Percentiles rank a stretch among this genome's conserved stretches.
These are phyloP conservation scores for Ganoderma lucidum DNA, from an alignment of 1,284 basidiomycete genomes.

Conservation along the genomic window DNA sequence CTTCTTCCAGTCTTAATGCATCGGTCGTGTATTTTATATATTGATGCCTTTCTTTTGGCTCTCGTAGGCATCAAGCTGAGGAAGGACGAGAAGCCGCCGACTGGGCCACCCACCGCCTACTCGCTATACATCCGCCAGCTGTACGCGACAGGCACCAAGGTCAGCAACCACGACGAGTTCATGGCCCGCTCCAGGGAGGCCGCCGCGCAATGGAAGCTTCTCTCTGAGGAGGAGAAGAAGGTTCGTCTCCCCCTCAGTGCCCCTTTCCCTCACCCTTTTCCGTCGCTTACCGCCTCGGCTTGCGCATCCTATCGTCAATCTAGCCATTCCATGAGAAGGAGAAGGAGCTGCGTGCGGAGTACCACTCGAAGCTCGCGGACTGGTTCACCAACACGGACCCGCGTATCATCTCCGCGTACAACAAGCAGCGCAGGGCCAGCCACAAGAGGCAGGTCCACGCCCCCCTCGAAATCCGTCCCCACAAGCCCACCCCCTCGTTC, in stretches of 20 bases:
- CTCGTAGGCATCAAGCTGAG: conserved; percentile 19
- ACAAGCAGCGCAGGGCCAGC: conserved; percentile 20
- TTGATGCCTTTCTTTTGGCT: background rate
- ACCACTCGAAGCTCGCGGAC: conserved; percentile 22
- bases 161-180: background rate
- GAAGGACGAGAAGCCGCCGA: conserved; percentile 14
- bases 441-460: background rate
- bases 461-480: background rate
- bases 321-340: conserved; percentile 24
- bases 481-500: background rate
- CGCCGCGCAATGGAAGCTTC: conserved; percentile 21
- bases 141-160: conserved; percentile 5
- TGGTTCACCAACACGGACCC: conserved; percentile 25
- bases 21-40: background rate
- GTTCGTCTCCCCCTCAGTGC: conserved; percentile 15
- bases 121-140: conserved; percentile 12
- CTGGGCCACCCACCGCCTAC: conserved; percentile 5
- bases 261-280: background rate
- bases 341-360: conserved; percentile 6
- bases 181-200: background rate
- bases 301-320: too few relatives aligned
- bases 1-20: background rate
- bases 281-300: background rate
- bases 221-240: conserved; percentile 36
- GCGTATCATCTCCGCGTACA: conserved; percentile 26